Conservation (phyloP, 2,329 filamentous ascomycete genomes). For the Microcyclospora tardicrescens region DNA sequence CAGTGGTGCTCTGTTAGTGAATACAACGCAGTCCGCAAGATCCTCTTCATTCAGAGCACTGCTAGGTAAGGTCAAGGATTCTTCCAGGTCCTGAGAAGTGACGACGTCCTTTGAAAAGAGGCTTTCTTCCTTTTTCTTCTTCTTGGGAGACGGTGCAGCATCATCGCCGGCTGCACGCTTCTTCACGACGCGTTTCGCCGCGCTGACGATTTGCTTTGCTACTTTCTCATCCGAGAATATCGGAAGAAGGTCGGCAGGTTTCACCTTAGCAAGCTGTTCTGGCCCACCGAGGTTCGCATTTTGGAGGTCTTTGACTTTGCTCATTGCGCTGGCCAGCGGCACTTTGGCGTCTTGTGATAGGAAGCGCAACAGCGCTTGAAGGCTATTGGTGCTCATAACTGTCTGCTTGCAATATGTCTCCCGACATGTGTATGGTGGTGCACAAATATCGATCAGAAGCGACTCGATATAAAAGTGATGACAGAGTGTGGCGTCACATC, state of each 20-base stretch:
- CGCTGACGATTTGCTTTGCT: constrained; percentile 43
- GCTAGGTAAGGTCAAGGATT: constrained; percentile 45
- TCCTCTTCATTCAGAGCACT: constrained; percentile 44
- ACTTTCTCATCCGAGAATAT: constrained; percentile 41
- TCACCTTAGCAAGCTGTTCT: constrained; percentile 37
- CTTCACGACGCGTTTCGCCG: constrained; percentile 43
- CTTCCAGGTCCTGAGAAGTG: constrained; percentile 43
- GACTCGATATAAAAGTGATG: too few species aligned
- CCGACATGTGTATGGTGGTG: too few species aligned
- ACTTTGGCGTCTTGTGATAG: constrained; percentile 46
- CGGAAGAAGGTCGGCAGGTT: constrained; percentile 29
- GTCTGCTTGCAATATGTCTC: background rate
- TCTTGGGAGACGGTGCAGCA: constrained; percentile 25
- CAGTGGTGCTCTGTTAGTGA: constrained; percentile 71
- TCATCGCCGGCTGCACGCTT: constrained; percentile 34
- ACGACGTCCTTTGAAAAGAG: constrained; percentile 17
- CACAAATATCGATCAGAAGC: too few species aligned
- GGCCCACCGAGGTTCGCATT: constrained; percentile 33
- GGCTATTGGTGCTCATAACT: constrained; percentile 10
- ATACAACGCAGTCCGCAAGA: constrained; percentile 45
- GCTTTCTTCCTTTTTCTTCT: constrained; percentile 18
- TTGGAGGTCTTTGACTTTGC: constrained; percentile 43
- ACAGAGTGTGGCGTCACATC: too few species aligned
- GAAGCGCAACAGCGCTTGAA: constrained; percentile 39
- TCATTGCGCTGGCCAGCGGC: constrained; percentile 41